Conservation (phyloP, 441 rosid genomes). For the Isatis lusitanica region DNA sequence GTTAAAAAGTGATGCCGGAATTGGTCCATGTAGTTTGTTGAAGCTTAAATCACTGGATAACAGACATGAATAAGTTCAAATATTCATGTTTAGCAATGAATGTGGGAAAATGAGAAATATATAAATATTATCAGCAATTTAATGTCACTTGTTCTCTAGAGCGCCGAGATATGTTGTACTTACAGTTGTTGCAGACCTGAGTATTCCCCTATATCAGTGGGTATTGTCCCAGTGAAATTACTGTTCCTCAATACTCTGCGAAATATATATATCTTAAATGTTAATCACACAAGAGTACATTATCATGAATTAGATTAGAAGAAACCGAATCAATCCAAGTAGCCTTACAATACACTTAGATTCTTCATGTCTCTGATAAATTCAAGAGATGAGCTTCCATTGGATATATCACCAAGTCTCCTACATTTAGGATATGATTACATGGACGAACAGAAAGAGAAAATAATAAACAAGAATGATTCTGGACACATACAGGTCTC, state of each 20-base stretch:
- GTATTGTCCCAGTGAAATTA: conserved; percentile 54
- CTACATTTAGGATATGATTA: conserved; percentile 34
- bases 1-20: conserved; percentile 47
- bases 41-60: conserved; percentile 75
- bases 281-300: background rate
- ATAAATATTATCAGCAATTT: too few relatives aligned
- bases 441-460: background rate
- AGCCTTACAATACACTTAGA: conserved; percentile 51
- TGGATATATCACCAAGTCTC: conserved; percentile 59
- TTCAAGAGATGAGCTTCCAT: conserved; percentile 49
- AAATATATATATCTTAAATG: background rate
- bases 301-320: background rate
- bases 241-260: conserved; percentile 61
- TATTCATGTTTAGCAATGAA: background rate
- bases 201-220: conserved; percentile 50
- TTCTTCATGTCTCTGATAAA: conserved; percentile 54
- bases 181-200: conserved; percentile 52
- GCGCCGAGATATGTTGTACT: conserved; percentile 23
- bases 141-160: too few relatives aligned
- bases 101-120: background rate
- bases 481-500: conserved; percentile 52
- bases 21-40: conserved; percentile 45
- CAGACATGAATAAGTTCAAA: background rate
- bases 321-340: background rate
- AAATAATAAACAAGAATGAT: background rate